Evolutionary conservation across 495 filamentous ascomycete species (phyloP), one percentile per base, ranked within the genome.

Genomic region (Polyplosphaeria fusca): DNA sequence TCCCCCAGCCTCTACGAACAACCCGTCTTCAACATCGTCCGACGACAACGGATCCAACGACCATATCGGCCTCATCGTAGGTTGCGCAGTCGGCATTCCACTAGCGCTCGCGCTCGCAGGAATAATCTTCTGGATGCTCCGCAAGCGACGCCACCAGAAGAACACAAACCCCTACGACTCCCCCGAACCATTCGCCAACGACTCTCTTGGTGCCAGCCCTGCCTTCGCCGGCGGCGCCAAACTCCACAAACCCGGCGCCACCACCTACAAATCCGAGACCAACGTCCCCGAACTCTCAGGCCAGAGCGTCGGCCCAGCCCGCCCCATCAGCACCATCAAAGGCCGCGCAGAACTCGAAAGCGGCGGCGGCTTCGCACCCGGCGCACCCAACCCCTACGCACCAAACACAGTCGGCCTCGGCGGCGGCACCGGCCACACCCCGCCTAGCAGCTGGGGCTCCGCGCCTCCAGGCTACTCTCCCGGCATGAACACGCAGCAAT

Each of bases 11-110:
- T 2, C 47, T n/a, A 13, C 47, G 7, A n/a, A 9, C 47, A 57
- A 39, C 3, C 25, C 41, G 28, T 25, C 58, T 11, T 40, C 13
- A 24, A 11, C 43, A 3, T 12, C 40, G 11, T 50, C 43, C 22
- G n/a, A n/a, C n/a, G n/a, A n/a, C n/a, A n/a, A n/a, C n/a, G n/a
- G n/a, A n/a, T 47, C 44, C 9, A 60, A 38, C 23, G 52, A 49
- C 25, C 53, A 56, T 5, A 24, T 56, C 22, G 22, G 28, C 25
- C 13, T 61, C 38, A 61, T 61, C 25, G 47, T 61, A 13, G 58
- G 58, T 45, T 56, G 51, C 27, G 52, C 58, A 9, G 58, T 61
- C 40, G 58, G 58, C 44, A 61, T 61, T 45, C 58, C 58, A 13
- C 51, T 61, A 51, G 51, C 37, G 13, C 45, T 61, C 20, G 46